Base-by-base conservation (phyloP, 495 filamentous ascomycete species). In the Aspergillus olivimuriae region DNA sequence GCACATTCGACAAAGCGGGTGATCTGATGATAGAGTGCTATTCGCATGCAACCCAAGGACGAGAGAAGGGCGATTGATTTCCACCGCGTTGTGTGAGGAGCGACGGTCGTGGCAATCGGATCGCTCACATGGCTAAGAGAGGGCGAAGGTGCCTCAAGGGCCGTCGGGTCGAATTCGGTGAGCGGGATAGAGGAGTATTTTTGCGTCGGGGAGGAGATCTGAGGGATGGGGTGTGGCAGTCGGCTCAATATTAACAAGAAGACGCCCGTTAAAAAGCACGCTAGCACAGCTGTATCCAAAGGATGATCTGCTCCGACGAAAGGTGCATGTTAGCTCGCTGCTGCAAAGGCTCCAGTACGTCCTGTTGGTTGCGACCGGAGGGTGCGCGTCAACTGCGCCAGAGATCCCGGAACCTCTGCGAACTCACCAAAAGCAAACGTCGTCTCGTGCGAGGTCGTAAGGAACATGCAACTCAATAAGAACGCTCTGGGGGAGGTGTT, bases 371-470 rank as follows among this genome's bases (percentile, higher is more conserved):
- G n/a, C n/a, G n/a, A n/a, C n/a, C n/a, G n/a, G n/a, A n/a, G n/a
- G n/a, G n/a, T n/a, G n/a, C n/a, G n/a, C n/a, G n/a, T n/a, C n/a
- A n/a, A n/a, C n/a, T n/a, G n/a, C n/a, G n/a, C n/a, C n/a, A n/a
- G n/a, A n/a, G n/a, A n/a, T n/a, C n/a, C n/a, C n/a, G n/a, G n/a
- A n/a, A n/a, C n/a, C 1, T 33, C 19, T 43, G 17, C 19, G 22
- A n/a, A 53, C 63, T 48, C 41, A 71, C 68, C 68, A 48, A 69
- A 71, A 41, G 59, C 65, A 36, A 61, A 71, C 12, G 63, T 69
- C 28, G 65, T 58, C 36, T 54, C 55, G 32, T 69, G 63, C 9
- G 64, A 61, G 10, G 62, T 54, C 14, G 53, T 43, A 5, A 71
- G 53, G 39, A 68, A 61, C 12, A 58, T 51, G 34, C 60, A 64